Evolutionary conservation across 2,329 filamentous ascomycete species (phyloP).

Genomic region (Colletotrichum lindemuthianum): DNA sequence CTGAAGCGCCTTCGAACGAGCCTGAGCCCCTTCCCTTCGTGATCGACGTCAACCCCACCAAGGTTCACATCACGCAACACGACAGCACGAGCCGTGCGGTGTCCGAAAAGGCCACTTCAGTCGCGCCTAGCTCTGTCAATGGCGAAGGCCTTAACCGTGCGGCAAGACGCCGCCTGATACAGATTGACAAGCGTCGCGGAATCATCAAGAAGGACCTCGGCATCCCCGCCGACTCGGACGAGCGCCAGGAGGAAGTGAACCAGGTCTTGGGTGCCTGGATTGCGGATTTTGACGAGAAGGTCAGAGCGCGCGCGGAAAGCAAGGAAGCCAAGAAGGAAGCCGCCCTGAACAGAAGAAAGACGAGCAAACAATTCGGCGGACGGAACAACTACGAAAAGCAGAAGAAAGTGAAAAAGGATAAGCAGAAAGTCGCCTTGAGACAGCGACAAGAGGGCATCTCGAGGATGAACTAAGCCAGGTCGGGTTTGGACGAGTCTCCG

Average conservation of each 20-base stretch:
- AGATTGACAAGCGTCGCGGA: conserved; percentile 28
- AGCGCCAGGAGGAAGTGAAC: conserved; percentile 30
- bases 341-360: conserved; percentile 8
- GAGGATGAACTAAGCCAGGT: conserved; percentile 21
- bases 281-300: conserved; percentile 23
- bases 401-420: conserved; percentile 35
- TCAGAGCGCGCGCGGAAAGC: conserved; percentile 22
- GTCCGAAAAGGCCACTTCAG: conserved; percentile 20
- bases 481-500: conserved; percentile 14
- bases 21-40: conserved; percentile 20
- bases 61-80: background rate
- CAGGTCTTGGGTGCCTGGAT: conserved; percentile 25
- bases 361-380: conserved; percentile 32
- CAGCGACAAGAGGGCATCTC: conserved; percentile 27
- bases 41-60: conserved; percentile 25
- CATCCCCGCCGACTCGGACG: conserved; percentile 28
- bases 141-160: conserved; percentile 35
- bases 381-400: conserved; percentile 24
- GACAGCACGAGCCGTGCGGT: conserved; percentile 1
- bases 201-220: conserved; percentile 28
- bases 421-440: conserved; percentile 27
- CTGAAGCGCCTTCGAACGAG: background rate
- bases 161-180: conserved; percentile 29
- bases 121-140: conserved; percentile 25
- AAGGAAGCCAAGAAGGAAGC: conserved; percentile 22